These are phyloP conservation scores for Pterocarpus santalinus DNA, from an alignment of 306 rosid species.

Conservation along the genomic window DNA sequence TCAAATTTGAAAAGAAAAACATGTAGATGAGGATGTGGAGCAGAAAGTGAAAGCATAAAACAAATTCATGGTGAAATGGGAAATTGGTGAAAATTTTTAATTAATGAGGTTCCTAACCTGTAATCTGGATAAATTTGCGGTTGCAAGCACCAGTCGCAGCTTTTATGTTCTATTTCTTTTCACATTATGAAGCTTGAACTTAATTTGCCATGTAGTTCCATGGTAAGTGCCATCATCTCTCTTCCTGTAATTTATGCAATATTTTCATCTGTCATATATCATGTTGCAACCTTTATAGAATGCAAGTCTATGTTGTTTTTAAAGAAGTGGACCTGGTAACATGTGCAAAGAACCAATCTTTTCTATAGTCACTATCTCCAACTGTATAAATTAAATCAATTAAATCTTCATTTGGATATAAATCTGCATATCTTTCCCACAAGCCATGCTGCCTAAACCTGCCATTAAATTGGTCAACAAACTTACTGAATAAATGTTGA, in stretches of 20 bases:
- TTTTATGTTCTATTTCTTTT: conserved; percentile 55
- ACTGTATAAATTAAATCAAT: conserved; percentile 70
- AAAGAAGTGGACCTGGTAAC: conserved; percentile 69
- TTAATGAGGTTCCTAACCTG: conserved; percentile 56
- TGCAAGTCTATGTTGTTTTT: neutral
- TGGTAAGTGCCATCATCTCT: conserved; percentile 60
- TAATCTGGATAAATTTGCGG: conserved; percentile 71
- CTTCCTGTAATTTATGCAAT: conserved; percentile 60
- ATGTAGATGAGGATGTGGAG: no score
- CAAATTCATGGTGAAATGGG: conserved; percentile 3
- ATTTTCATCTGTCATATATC: neutral
- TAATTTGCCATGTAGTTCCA: conserved; percentile 95
- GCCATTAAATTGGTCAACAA: neutral
- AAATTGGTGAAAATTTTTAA: neutral
- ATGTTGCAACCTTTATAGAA: neutral
- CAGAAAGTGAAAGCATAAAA: neutral
- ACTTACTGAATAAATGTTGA: neutral
- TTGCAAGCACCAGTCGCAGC: conserved; percentile 78
- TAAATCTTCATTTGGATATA: conserved; percentile 73
- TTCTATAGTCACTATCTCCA: conserved; percentile 64
- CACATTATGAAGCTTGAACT: conserved; percentile 64
- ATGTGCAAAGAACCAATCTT: conserved; percentile 92
- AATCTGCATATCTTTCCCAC: conserved; percentile 88
- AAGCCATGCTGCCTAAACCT: conserved; percentile 88
- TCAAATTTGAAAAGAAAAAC: neutral